phyloP scores from a whole-genome alignment of 2,329 filamentous ascomycete species.

The Penicillium sp. region DNA sequence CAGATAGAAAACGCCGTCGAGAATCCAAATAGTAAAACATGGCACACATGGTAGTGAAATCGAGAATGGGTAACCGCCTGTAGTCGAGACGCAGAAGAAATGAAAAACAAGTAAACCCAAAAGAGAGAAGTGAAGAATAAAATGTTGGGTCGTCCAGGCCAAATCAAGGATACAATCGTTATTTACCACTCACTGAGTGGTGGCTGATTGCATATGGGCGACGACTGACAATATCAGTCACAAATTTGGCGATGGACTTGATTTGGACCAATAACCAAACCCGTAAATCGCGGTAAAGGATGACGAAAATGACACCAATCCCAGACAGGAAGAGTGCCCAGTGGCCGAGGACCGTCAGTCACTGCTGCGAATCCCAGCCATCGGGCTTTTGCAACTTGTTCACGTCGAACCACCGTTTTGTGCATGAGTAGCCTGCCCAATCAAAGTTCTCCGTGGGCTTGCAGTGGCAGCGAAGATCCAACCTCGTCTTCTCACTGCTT shows the following conservation, averaged over 20 bases:
- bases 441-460: conserved; percentile 98
- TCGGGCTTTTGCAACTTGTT: conserved; percentile 80
- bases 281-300: conserved; percentile 23
- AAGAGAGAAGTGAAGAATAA: not conserved
- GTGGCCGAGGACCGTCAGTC: conserved; percentile 31
- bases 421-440: conserved; percentile 98
- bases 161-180: not conserved
- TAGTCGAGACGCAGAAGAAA: not conserved
- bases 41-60: conserved; percentile 6
- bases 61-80: not conserved
- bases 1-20: conserved; percentile 11
- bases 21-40: conserved; percentile 20
- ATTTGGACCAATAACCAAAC: conserved; percentile 16
- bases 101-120: not conserved
- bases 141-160: not conserved
- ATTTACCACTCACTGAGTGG: conserved; percentile 1
- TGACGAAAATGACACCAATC: conserved; percentile 19
- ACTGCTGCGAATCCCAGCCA: conserved; percentile 74
- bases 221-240: conserved; percentile 8
- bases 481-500: conserved; percentile 78
- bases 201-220: conserved; percentile 7
- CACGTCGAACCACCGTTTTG: conserved; percentile 79
- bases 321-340: conserved; percentile 20
- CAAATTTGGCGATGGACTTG: conserved; percentile 1
- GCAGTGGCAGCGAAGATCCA: conserved; percentile 89